A percentile compares a stretch with the other conserved stretches of the same genome.
Evolutionary conservation across 495 filamentous ascomycete species (phyloP).

Genomic region (Podospora pseudopauciseta): DNA sequence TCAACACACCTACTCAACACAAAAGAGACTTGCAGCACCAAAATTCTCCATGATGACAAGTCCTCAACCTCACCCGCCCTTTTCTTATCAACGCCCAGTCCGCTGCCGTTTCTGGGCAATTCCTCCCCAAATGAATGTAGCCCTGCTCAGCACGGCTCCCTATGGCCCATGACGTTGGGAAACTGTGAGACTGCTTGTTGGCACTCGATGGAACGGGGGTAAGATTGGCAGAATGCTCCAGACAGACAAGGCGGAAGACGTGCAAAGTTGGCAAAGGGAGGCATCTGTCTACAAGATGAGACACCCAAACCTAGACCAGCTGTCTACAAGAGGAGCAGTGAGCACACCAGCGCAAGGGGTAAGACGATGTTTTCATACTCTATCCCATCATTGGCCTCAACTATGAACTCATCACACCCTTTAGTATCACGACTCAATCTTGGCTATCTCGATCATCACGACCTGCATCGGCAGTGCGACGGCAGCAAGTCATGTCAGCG

Average conservation of each 20-base stretch:
- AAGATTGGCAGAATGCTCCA: conserved; percentile 2
- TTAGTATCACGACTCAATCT: background rate
- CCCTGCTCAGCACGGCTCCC: background rate
- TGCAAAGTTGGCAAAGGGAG: background rate
- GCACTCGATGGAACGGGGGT: background rate
- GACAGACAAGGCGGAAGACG: background rate
- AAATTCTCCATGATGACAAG: background rate
- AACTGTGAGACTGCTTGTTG: background rate
- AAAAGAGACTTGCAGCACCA: background rate
- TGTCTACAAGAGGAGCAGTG: background rate
- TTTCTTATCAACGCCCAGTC: background rate
- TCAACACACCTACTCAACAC: background rate
- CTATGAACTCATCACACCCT: background rate
- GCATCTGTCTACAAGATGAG: background rate
- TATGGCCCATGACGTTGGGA: background rate
- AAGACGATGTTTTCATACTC: background rate
- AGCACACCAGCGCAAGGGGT: background rate
- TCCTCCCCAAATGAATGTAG: background rate
- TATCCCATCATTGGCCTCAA: background rate
- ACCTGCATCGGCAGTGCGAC: background rate
- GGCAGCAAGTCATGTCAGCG: background rate
- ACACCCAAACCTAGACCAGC: background rate
- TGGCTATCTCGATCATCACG: background rate
- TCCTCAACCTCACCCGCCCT: background rate
- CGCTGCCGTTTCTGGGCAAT: background rate